These are phyloP conservation scores for Dichotomopilus funicola DNA, from an alignment of 2,329 filamentous ascomycete species.

Conservation along the genomic window DNA sequence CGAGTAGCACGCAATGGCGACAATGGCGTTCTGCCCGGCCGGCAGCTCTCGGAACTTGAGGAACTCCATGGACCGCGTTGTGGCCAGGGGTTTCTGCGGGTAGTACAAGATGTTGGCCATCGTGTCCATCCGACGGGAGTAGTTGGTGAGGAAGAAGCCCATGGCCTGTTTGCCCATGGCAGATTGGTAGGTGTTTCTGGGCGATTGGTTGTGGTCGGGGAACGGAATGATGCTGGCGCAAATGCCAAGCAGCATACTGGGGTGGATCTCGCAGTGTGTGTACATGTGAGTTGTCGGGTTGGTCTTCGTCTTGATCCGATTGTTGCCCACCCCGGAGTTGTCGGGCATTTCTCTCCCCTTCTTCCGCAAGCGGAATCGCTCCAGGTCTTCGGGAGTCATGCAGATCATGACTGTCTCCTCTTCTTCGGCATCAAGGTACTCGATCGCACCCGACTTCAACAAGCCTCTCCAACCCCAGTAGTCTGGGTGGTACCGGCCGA, in stretches of 20 bases:
- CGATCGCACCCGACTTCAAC: slow-evolving; percentile 76
- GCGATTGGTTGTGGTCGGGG: slow-evolving; percentile 98
- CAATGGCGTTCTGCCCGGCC: slow-evolving; percentile 95
- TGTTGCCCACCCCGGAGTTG: slow-evolving; percentile 59
- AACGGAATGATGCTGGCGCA: slow-evolving; percentile 99
- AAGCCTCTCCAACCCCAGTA: slow-evolving; percentile 87
- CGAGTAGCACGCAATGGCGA: slow-evolving; percentile 94
- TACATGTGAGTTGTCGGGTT: slow-evolving; percentile 86
- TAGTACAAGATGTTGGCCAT: slow-evolving; percentile 99
- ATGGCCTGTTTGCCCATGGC: slow-evolving; percentile 99
- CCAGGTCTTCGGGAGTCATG: slow-evolving; percentile 95
- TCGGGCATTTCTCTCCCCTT: slow-evolving; percentile 57
- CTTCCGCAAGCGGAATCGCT: slow-evolving; percentile 66
- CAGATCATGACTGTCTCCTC: slow-evolving; percentile 99
- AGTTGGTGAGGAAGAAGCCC: slow-evolving; percentile 98
- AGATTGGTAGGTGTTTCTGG: slow-evolving; percentile 97
- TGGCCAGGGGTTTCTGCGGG: slow-evolving; percentile 93
- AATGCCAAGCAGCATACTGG: slow-evolving; percentile 97
- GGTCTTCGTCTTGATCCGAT: slow-evolving; percentile 81
- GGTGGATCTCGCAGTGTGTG: slow-evolving; percentile 98
- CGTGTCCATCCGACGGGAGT: slow-evolving; percentile 94
- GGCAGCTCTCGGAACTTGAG: slow-evolving; percentile 96
- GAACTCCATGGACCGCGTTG: slow-evolving; percentile 97
- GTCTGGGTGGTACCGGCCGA: slow-evolving; percentile 51
- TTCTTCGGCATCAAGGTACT: slow-evolving; percentile 96